phyloP scores from a whole-genome alignment of 2,329 filamentous ascomycete species.

The Grosmannia clavigera region DNA sequence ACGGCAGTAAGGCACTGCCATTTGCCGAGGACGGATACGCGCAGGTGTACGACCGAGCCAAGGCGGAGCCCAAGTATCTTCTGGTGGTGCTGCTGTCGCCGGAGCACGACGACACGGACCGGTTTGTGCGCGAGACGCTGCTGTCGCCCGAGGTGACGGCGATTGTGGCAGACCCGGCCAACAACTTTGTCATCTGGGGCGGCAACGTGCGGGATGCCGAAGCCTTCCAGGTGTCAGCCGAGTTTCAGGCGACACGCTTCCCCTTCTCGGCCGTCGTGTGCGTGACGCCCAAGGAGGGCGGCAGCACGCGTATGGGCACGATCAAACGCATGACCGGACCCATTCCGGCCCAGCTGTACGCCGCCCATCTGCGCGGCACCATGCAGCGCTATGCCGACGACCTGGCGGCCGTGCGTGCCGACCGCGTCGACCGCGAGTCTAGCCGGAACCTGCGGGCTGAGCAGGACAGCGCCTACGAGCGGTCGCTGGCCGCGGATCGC shows the following conservation, averaged over 20 bases:
- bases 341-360: constrained; percentile 55
- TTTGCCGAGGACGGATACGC: constrained; percentile 87
- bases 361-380: constrained; percentile 60
- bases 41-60: constrained; percentile 78
- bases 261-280: constrained; percentile 81
- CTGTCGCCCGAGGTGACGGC: constrained; percentile 60
- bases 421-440: constrained; percentile 68
- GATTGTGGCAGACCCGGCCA: constrained; percentile 62
- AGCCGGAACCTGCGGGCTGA: constrained; percentile 71
- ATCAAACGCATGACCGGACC: constrained; percentile 67
- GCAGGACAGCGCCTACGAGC: constrained; percentile 89
- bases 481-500: constrained; percentile 75
- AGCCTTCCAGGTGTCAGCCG: constrained; percentile 82
- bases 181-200: constrained; percentile 81
- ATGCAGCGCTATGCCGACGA: constrained; percentile 67
- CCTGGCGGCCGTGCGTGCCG: constrained; percentile 60
- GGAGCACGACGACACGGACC: constrained; percentile 83
- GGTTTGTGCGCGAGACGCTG: constrained; percentile 73
- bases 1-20: constrained; percentile 57
- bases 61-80: constrained; percentile 82
- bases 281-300: constrained; percentile 62
- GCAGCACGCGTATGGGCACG: constrained; percentile 78
- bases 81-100: constrained; percentile 81
- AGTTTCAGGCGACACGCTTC: constrained; percentile 82
- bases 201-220: constrained; percentile 89